These are phyloP conservation scores for Casuarina cunninghamiana DNA, from an alignment of 306 rosid species.

Conservation along the genomic window DNA sequence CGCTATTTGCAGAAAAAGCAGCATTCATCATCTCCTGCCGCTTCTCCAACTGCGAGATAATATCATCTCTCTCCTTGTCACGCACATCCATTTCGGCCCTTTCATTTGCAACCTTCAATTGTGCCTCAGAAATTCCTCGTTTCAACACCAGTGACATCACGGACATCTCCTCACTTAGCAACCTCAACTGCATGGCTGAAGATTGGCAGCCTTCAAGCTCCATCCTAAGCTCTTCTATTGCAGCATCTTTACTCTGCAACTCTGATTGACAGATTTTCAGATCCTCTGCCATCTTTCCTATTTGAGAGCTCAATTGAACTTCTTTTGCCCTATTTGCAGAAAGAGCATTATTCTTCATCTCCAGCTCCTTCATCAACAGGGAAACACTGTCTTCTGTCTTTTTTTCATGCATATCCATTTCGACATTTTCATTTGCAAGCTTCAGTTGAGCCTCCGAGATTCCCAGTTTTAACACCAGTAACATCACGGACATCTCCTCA, in stretches of 20 bases:
- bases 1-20: conserved; percentile 21
- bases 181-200: conserved; percentile 47
- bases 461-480: conserved; percentile 59
- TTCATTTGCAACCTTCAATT: conserved; percentile 40
- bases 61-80: conserved; percentile 44
- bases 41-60: conserved; percentile 41
- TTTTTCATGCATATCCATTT: conserved; percentile 39
- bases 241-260: conserved; percentile 42
- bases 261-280: conserved; percentile 38
- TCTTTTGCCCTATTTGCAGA: conserved; percentile 46
- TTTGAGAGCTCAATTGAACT: conserved; percentile 46
- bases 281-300: conserved; percentile 36
- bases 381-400: conserved; percentile 41
- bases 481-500: conserved; percentile 63
- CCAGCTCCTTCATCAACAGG: conserved; percentile 59
- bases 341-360: conserved; percentile 40
- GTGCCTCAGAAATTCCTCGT: conserved; percentile 59
- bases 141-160: conserved; percentile 59
- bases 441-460: conserved; percentile 60
- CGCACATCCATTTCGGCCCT: conserved; percentile 39
- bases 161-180: conserved; percentile 70
- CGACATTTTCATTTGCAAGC: conserved; percentile 38
- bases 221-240: conserved; percentile 40
- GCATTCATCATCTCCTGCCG: conserved; percentile 58
- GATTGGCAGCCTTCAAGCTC: conserved; percentile 51